Percentiles rank a stretch among this genome's conserved stretches.
phyloP scores from a whole-genome alignment of 2,329 filamentous ascomycete genomes.

The Neoarthrinium moseri region DNA sequence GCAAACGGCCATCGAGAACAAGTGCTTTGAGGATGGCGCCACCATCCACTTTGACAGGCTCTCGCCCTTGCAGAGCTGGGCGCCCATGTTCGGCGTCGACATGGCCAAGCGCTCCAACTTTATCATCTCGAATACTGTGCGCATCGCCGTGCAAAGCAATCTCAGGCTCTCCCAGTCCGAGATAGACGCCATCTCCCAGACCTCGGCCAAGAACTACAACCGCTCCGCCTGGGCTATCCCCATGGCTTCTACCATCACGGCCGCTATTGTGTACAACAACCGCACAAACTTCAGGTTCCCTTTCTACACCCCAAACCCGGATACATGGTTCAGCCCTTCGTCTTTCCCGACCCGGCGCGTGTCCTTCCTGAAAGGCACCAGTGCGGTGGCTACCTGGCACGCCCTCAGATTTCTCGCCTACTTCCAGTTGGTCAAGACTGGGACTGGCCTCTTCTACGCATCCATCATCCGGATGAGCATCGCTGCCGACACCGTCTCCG shows the following conservation, averaged over 20 bases:
- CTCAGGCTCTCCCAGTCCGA: slow-evolving; percentile 26
- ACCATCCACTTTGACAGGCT: slow-evolving; percentile 27
- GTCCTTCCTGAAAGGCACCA: slow-evolving; percentile 22
- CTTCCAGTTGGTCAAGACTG: slow-evolving; percentile 22
- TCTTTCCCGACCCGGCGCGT: slow-evolving; percentile 24
- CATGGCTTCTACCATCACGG: slow-evolving; percentile 20
- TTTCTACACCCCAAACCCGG: slow-evolving; percentile 33
- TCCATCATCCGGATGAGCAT: slow-evolving; percentile 26
- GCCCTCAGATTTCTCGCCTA: slow-evolving; percentile 32
- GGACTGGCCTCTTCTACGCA: slow-evolving; percentile 24
- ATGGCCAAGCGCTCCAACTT: slow-evolving; percentile 3
- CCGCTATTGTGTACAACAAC: slow-evolving; percentile 23
- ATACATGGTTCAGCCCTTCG: slow-evolving; percentile 25
- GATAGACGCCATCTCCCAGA: slow-evolving; percentile 23
- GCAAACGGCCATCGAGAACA: slow-evolving; percentile 18
- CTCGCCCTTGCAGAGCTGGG: slow-evolving; percentile 14
- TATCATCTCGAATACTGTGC: slow-evolving; percentile 11
- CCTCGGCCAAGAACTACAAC: slow-evolving; percentile 22
- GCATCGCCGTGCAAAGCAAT: slow-evolving; percentile 1
- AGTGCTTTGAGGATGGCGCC: slow-evolving; percentile 21
- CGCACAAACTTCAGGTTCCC: slow-evolving; percentile 38
- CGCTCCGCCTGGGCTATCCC: slow-evolving; percentile 29
- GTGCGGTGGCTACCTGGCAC: slow-evolving; percentile 35
- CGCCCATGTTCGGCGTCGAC: neutral
- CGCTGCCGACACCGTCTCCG: slow-evolving; percentile 18